Conservation (phyloP, 495 filamentous ascomycete genomes). For the Aspergillus hancockii region DNA sequence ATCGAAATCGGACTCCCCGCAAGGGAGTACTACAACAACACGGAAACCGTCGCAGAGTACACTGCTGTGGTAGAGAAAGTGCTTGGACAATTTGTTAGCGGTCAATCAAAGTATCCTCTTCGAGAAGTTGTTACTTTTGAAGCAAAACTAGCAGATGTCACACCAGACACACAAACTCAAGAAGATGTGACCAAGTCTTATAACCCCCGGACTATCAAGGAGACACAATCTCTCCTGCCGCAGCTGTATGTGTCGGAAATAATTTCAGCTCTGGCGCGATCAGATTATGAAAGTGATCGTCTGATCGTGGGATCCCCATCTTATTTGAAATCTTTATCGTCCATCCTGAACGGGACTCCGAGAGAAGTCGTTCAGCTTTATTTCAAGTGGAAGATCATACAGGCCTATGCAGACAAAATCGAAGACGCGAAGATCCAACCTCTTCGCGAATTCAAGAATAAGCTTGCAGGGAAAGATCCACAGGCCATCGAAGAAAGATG, state of each 20-base stretch:
- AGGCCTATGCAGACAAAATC: slow-evolving; percentile 48
- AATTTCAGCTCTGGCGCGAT: slow-evolving; percentile 53
- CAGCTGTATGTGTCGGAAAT: slow-evolving; percentile 55
- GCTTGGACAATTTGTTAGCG: slow-evolving; percentile 33
- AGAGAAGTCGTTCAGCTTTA: slow-evolving; percentile 54
- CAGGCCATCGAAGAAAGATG: slow-evolving; percentile 65
- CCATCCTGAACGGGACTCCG: slow-evolving; percentile 46
- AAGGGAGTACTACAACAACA: slow-evolving; percentile 65
- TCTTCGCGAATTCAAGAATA: slow-evolving; percentile 59
- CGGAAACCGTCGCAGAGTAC: slow-evolving; percentile 54
- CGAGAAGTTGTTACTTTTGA: slow-evolving; percentile 59
- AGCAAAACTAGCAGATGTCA: slow-evolving; percentile 58
- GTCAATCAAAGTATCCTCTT: slow-evolving; percentile 28
- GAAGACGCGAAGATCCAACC: slow-evolving; percentile 61
- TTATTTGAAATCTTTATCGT: slow-evolving; percentile 54
- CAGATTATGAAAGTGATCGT: slow-evolving; percentile 47
- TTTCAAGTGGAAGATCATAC: slow-evolving; percentile 63
- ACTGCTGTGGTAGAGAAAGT: slow-evolving; percentile 48
- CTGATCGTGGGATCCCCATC: slow-evolving; percentile 59
- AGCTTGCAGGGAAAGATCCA: slow-evolving; percentile 59
- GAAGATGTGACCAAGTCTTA: slow-evolving; percentile 63
- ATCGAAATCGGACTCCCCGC: slow-evolving; percentile 58
- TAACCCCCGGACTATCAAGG: slow-evolving; percentile 54
- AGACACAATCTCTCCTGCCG: slow-evolving; percentile 54
- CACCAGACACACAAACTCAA: slow-evolving; percentile 57